phyloP scores from a whole-genome alignment of 257 asterid species.

The Anisodus tanguticus region DNA sequence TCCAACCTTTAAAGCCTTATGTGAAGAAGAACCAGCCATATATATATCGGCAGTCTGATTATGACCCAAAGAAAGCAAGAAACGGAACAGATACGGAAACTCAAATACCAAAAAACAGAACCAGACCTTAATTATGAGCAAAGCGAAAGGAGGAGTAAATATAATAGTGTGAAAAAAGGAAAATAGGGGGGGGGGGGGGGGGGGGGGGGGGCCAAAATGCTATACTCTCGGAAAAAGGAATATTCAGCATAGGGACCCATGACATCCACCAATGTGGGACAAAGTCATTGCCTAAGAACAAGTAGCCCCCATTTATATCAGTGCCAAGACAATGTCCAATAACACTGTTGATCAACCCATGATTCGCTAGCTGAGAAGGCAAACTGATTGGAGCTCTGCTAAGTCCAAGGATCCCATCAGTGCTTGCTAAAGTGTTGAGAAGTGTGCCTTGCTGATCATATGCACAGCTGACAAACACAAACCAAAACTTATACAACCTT shows the following conservation, averaged over 20 bases:
- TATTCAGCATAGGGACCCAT: slow-evolving; percentile 72
- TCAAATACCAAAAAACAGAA: neutral
- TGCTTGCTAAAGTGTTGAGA: slow-evolving; percentile 59
- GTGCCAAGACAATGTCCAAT: slow-evolving; percentile 72
- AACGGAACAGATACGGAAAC: slow-evolving; percentile 4
- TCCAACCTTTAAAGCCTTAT: neutral
- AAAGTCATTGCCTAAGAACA: slow-evolving; percentile 73
- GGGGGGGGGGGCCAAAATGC: slow-evolving; percentile 25
- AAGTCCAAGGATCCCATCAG: slow-evolving; percentile 83
- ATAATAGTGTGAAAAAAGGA: neutral
- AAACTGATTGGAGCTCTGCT: slow-evolving; percentile 69
- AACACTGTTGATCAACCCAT: slow-evolving; percentile 61
- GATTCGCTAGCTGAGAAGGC: slow-evolving; percentile 70
- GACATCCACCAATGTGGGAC: slow-evolving; percentile 67
- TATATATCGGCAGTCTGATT: neutral
- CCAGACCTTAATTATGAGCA: neutral
- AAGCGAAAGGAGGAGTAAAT: slow-evolving; percentile 1
- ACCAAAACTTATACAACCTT: slow-evolving; percentile 26
- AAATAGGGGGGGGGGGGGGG: neutral
- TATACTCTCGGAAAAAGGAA: slow-evolving; percentile 53
- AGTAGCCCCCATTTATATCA: slow-evolving; percentile 62
- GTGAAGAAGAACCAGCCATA: neutral
- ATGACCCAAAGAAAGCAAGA: neutral
- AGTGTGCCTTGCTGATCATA: slow-evolving; percentile 83
- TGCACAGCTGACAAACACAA: slow-evolving; percentile 58